phyloP scores from a whole-genome alignment of 2,329 filamentous ascomycete genomes.

The Verticillium alfalfae region DNA sequence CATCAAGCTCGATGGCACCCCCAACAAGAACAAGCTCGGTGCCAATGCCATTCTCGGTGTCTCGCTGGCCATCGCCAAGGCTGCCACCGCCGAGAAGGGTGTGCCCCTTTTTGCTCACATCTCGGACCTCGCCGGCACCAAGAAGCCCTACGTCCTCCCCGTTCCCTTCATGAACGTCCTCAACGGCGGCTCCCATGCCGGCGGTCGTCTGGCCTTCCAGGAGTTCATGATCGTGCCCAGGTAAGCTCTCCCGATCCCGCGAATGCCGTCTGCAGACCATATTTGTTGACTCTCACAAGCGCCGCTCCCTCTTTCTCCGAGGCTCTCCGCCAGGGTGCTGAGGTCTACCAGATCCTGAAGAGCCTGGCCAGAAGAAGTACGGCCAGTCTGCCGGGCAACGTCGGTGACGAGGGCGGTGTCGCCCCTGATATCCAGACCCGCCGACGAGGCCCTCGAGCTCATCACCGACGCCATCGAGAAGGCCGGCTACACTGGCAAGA shows the following conservation, averaged over 20 bases:
- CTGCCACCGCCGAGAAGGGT: conserved; percentile 81
- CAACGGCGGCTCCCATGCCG: conserved; percentile 88
- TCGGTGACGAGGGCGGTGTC: conserved; percentile 99
- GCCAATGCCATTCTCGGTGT: conserved; percentile 88
- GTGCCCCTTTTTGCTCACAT: conserved; percentile 85
- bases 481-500: conserved; percentile 90
- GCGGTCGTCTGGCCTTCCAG: conserved; percentile 91
- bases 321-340: conserved; percentile 90
- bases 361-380: conserved; percentile 95
- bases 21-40: conserved; percentile 83
- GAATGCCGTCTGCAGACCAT: not conserved
- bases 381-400: conserved; percentile 98
- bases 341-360: conserved; percentile 99
- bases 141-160: conserved; percentile 86
- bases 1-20: conserved; percentile 75
- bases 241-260: conserved; percentile 37
- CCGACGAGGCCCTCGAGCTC: conserved; percentile 93
- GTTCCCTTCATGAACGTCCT: conserved; percentile 93
- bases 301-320: conserved; percentile 87
- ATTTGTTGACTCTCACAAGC: conserved; percentile 30
- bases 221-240: conserved; percentile 94
- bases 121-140: conserved; percentile 80
- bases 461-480: conserved; percentile 92
- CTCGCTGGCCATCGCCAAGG: conserved; percentile 79
- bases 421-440: conserved; percentile 96